Evolutionary conservation across 495 filamentous ascomycete species (phyloP), one percentile per base, ranked within the genome.

Genomic region (Penicillium subrubescens): DNA sequence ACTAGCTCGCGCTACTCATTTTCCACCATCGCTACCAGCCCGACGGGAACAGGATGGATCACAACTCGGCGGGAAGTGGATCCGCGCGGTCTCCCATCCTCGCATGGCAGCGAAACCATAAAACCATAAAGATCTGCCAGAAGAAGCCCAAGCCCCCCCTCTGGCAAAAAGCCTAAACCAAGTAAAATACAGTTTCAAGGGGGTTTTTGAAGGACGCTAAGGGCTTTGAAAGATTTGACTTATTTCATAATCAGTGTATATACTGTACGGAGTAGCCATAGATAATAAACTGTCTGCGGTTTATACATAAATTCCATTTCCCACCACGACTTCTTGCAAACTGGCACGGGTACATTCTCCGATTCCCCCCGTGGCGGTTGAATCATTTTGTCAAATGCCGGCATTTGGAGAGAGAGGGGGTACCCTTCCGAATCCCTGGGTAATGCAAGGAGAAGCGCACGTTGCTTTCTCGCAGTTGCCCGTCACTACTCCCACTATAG

Each of bases 371-470:
- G 52, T 54, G 52, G 52, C 29, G 53, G 31, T n/a, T 31, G 33
- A 34, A 54, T 27, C 33, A 35, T 1, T 17, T 56, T 8, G 17
- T 17, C 51, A 37, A 56, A 56, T 56, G 53, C 53, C 31, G 53
- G 53, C 33, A 56, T 56, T 56, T 37, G 23, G 19, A 27, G 25
- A 27, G 25, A 27, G n/a, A n/a, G 14, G 21, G 31, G 31, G 12
- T 0, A 8, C 35, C 35, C 17, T 31, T 21, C 53, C 33, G 53
- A 31, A 56, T 56, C 53, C 53, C 33, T 56, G 53, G 53, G 46
- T 12, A 56, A 64, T 46, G 62, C 48, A 64, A 64, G 62, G 62
- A 53, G 50, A 23, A 12, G 12, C n/a, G 27, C 61, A 63, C 61
- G 61, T 58, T 63, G 43, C 37, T 52, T 52, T 31, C 48, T 31